These are phyloP conservation scores for Talaromyces rugulosus DNA, from an alignment of 2,329 filamentous ascomycete species.

Conservation along the genomic window DNA sequence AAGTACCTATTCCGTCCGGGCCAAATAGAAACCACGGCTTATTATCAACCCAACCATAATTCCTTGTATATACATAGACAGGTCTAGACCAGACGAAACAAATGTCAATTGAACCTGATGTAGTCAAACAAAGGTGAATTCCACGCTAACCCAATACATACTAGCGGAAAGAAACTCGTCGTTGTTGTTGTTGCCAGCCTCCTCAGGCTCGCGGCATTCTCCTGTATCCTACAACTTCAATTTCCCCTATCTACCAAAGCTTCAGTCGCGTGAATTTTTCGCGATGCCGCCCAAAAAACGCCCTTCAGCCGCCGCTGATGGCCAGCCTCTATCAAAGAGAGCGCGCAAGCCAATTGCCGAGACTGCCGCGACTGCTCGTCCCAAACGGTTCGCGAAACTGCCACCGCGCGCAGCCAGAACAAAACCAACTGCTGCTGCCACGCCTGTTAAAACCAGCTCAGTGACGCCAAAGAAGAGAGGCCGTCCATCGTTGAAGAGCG, in stretches of 20 bases:
- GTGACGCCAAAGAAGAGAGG: slow-evolving; percentile 12
- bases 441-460: background rate
- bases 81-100: background rate
- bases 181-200: background rate
- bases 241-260: background rate
- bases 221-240: background rate
- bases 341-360: slow-evolving; percentile 14
- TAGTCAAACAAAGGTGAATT: background rate
- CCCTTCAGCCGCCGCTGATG: slow-evolving; percentile 21
- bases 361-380: slow-evolving; percentile 10
- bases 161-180: background rate
- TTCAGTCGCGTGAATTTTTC: background rate
- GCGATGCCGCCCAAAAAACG: slow-evolving; percentile 23
- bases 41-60: too few relatives aligned
- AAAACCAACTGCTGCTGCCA: slow-evolving; percentile 6
- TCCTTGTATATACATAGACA: too few relatives aligned
- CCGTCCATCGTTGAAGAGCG: slow-evolving; percentile 6
- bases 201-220: background rate
- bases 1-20: background rate
- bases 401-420: slow-evolving; percentile 11
- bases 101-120: background rate
- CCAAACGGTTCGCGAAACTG: slow-evolving; percentile 3
- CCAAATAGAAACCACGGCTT: background rate
- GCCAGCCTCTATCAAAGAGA: slow-evolving; percentile 21
- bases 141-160: background rate